Percentiles rank a stretch among this genome's conserved stretches.
Evolutionary conservation across 257 asterid genomes (phyloP).

Genomic region (Thymus quinquecostatus): DNA sequence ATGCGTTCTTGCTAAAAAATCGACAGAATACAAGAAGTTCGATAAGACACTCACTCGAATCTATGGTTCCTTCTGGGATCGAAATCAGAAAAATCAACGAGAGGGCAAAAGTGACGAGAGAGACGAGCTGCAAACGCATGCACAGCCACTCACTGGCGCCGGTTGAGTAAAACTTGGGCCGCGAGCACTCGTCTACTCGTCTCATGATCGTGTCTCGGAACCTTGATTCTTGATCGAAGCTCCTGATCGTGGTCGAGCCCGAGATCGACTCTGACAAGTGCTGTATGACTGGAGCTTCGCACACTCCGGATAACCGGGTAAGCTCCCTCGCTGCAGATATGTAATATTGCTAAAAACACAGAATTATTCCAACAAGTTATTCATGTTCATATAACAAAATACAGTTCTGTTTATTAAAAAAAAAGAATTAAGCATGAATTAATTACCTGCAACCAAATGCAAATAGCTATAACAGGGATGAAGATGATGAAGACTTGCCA

Average conservation of each 20-base stretch:
- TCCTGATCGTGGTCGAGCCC: conserved; percentile 80
- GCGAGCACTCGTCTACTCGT: conserved; percentile 71
- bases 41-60: conserved; percentile 50
- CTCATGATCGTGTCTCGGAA: conserved; percentile 69
- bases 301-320: conserved; percentile 71
- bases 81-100: conserved; percentile 67
- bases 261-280: conserved; percentile 87
- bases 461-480: conserved; percentile 64
- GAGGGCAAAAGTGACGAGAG: conserved; percentile 68
- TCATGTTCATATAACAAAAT: no score
- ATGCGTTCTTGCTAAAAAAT: no score
- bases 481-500: conserved; percentile 88
- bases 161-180: conserved; percentile 71
- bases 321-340: conserved; percentile 85
- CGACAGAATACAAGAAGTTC: no score
- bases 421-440: no score
- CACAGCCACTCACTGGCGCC: conserved; percentile 93
- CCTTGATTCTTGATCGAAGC: conserved; percentile 72
- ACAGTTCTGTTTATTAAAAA: no score
- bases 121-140: conserved; percentile 71
- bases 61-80: conserved; percentile 59
- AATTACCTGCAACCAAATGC: conserved; percentile 78
- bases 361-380: no score
- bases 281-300: conserved; percentile 87
- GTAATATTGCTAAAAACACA: conserved; percentile 45